Percentiles rank a stretch among this genome's conserved stretches.
phyloP scores from a whole-genome alignment of 2,329 filamentous ascomycete species.

The Botrytis paeoniae region DNA sequence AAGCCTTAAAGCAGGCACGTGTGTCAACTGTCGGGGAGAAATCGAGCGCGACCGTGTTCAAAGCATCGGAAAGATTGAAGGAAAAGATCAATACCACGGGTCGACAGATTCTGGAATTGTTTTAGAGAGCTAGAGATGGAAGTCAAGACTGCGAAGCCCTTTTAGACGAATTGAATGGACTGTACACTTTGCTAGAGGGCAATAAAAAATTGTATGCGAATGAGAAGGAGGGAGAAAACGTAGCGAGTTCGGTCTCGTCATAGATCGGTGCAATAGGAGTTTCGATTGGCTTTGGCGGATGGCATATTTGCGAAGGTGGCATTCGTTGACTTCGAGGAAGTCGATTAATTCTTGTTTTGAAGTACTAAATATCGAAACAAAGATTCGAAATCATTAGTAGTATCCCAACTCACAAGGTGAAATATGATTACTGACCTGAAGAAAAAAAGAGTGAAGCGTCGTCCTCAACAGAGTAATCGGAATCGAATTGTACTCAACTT shows the following conservation, averaged over 20 bases:
- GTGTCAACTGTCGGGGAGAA: conserved; percentile 6
- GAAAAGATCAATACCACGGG: conserved; percentile 24
- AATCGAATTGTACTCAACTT: conserved; percentile 40
- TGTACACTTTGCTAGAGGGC: conserved; percentile 28
- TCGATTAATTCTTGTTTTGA: neutral
- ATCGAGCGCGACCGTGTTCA: conserved; percentile 13
- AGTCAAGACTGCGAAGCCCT: conserved; percentile 28
- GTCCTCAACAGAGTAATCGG: conserved; percentile 41
- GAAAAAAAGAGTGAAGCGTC: conserved; percentile 35
- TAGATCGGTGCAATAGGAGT: neutral
- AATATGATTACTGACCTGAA: conserved; percentile 29
- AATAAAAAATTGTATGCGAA: conserved; percentile 19
- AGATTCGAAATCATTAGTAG: conserved; percentile 33
- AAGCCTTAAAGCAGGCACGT: conserved; percentile 19
- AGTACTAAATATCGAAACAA: neutral
- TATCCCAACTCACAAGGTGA: conserved; percentile 31
- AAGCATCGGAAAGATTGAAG: conserved; percentile 23
- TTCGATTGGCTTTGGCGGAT: neutral
- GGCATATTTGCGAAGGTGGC: neutral
- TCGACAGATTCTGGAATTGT: conserved; percentile 25
- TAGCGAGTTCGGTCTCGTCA: neutral
- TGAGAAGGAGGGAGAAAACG: neutral
- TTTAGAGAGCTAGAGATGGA: conserved; percentile 19
- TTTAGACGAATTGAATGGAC: conserved; percentile 24
- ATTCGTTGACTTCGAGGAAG: neutral